Base-by-base conservation (phyloP, 192 early-diverging fungal species). In the Phlyctochytrium arcticum region DNA sequence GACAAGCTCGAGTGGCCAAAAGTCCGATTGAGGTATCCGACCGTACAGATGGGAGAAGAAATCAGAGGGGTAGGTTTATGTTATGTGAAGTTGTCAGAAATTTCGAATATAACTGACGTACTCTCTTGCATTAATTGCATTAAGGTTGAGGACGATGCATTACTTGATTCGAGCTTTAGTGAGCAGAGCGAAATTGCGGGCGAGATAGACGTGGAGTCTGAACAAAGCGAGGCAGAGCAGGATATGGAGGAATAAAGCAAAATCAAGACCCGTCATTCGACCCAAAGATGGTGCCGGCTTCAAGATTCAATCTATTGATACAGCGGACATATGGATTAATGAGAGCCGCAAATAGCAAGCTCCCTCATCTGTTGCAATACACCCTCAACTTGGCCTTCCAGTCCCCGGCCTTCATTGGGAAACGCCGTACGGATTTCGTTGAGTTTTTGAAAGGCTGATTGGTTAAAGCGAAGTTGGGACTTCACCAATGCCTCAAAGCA, bases 401-500 rank as follows among this genome's bases (percentile, higher is more conserved):
- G 65, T 29, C 65, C 76, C 36, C 78, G 67, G 8, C 78, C 80
- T 2, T 87, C 84, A 46, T 62, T 70, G 31, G 73, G 72, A 64
- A 85, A 80, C 5, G 67, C 75, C 35, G 59, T 67, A 58, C 74
- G 57, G 50, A 82, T 75, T 5, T 54, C 78, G 23, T 90, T 85
- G 64, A 98, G 80, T 58, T 85, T 82, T 29, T 87, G 79, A 53
- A 87, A 86, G 48, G 90, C 90, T 36, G 85, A 82, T 69, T 89
- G 89, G 56, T 91, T 90, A 78, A 98, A 98, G 58, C 84, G 80
- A n/a, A 95, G 70, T 70, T 99, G 95, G 15, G 88, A 82, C 75
- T 95, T 94, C 54, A 97, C 89, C 27, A 99, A 75, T 6, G 95
- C 96, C 67, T 97, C 95, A 67, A 99, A 95, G 21, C 91, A 92